phyloP scores from a whole-genome alignment of 1,284 basidiomycete species.

The Cystobasidium pallidum region DNA sequence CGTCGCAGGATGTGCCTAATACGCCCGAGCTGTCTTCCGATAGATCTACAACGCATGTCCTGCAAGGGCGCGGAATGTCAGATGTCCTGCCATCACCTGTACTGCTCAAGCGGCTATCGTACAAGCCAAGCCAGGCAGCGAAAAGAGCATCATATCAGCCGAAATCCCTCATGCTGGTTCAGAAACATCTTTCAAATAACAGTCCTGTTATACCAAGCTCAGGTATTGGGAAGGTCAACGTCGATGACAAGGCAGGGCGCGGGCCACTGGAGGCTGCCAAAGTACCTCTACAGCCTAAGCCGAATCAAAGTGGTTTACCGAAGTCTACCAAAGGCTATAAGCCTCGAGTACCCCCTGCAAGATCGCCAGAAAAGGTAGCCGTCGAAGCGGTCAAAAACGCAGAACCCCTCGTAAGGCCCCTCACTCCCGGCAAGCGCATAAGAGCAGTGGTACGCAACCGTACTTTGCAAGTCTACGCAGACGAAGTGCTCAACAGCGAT shows the following conservation, averaged over 20 bases:
- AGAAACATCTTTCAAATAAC: constrained; percentile 38
- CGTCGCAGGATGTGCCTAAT: constrained; percentile 19
- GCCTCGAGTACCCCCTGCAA: constrained; percentile 10
- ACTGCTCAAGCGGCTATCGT: constrained; percentile 1
- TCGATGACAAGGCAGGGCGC: neutral
- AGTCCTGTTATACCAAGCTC: neutral
- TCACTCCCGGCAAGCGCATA: constrained; percentile 29
- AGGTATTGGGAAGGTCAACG: neutral
- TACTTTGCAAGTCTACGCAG: constrained; percentile 31
- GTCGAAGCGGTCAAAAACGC: constrained; percentile 3
- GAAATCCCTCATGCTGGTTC: constrained; percentile 28
- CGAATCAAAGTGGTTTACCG: constrained; percentile 12
- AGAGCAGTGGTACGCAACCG: constrained; percentile 33
- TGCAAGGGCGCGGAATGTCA: constrained; percentile 5
- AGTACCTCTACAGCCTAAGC: neutral
- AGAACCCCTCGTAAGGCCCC: constrained; percentile 28
- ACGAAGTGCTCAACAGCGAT: neutral
- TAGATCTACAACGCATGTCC: neutral
- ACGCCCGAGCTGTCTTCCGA: constrained; percentile 41
- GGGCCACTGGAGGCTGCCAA: neutral
- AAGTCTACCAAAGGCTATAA: constrained; percentile 43
- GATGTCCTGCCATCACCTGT: neutral
- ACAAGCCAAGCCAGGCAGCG: neutral
- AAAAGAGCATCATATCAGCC: constrained; percentile 29
- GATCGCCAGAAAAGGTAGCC: neutral